Conservation (phyloP, 352 stramenopile genomes). For the Phytophthora vignae region DNA sequence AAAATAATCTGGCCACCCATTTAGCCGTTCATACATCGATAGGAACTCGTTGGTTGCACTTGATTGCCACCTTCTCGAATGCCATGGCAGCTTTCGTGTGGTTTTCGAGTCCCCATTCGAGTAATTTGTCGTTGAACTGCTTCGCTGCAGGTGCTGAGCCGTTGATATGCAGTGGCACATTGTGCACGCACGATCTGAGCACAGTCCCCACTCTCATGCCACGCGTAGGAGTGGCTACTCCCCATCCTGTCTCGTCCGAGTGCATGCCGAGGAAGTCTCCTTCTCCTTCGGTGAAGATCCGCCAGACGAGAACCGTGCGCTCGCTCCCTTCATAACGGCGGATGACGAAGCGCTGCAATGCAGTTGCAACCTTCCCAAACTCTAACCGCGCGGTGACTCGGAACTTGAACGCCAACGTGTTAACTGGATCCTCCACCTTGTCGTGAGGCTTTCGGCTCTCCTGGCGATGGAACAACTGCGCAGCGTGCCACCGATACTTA, state of each 20-base stretch:
- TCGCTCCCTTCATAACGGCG: no score
- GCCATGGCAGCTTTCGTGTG: constrained; percentile 1
- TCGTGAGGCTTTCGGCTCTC: no score
- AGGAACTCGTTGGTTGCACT: not conserved
- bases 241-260: constrained; percentile 4
- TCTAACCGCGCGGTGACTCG: not conserved
- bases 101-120: constrained; percentile 25
- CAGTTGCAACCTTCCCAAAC: not conserved
- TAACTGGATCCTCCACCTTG: not conserved
- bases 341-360: not conserved
- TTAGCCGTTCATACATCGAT: not conserved
- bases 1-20: no score
- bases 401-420: not conserved
- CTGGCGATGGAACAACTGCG: no score
- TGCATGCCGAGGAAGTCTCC: not conserved
- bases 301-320: no score
- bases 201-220: constrained; percentile 6
- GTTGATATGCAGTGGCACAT: constrained; percentile 23
- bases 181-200: constrained; percentile 15
- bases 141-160: not conserved
- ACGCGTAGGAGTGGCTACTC: constrained; percentile 16
- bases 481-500: no score
- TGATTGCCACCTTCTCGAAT: constrained; percentile 12
- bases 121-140: constrained; percentile 14
- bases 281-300: no score